Evolutionary conservation across 345 rosid genomes (phyloP).

Genomic region (Citrus hindsii): DNA sequence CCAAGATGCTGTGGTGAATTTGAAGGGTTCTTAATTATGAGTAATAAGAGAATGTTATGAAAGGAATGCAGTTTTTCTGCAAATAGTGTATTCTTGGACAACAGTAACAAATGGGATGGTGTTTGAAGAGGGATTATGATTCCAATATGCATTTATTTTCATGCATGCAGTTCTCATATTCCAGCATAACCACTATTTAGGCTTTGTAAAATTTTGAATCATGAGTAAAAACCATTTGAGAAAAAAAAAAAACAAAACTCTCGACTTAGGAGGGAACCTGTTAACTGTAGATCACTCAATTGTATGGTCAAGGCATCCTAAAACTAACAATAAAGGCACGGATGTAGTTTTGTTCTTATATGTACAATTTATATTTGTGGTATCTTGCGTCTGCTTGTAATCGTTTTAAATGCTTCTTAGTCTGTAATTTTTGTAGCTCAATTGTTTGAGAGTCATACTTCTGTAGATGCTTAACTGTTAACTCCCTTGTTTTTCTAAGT

Average conservation of each 20-base stretch:
- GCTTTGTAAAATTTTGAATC: neutral
- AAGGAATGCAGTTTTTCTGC: neutral
- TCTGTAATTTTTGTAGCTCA: neutral
- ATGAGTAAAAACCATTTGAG: neutral
- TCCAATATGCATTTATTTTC: neutral
- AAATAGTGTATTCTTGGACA: neutral
- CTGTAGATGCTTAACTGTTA: neutral
- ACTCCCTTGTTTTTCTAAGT: no score
- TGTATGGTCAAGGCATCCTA: neutral
- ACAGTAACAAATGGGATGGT: neutral
- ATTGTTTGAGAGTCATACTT: neutral
- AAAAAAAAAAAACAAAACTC: neutral
- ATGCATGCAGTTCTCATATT: neutral
- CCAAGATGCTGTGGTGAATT: neutral
- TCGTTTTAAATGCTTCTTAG: neutral
- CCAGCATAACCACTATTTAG: neutral
- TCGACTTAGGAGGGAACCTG: neutral
- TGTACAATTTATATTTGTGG: neutral
- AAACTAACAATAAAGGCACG: neutral
- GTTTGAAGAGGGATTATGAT: neutral
- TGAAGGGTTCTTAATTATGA: neutral
- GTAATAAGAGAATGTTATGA: neutral
- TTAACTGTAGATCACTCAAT: neutral
- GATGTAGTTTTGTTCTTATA: neutral
- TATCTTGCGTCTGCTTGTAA: neutral